Conservation (phyloP, 176 grass and related monocot species). For the Musa beccarii region DNA sequence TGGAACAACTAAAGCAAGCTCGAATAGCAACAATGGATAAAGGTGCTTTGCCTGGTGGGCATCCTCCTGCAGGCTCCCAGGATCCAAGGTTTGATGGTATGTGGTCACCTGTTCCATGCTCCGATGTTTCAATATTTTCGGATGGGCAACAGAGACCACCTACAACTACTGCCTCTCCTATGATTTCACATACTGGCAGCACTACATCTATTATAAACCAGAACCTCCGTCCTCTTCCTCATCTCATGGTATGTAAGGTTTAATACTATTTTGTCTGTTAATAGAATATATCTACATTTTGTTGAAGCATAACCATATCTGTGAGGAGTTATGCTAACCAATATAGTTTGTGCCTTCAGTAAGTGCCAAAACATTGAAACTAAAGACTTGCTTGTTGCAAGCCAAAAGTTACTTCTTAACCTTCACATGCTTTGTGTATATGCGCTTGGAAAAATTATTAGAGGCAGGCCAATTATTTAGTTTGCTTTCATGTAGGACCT, state of each 20-base stretch:
- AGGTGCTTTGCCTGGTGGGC: slow-evolving; percentile 1
- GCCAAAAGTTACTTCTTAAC: not conserved
- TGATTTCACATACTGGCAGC: not conserved
- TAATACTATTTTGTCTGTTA: not conserved
- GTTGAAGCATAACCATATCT: not conserved
- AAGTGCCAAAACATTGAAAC: not conserved
- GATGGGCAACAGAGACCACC: slow-evolving; percentile 16
- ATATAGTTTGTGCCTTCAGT: not conserved
- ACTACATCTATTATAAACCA: slow-evolving; percentile 1
- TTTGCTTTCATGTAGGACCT: not conserved
- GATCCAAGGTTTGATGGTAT: slow-evolving; percentile 19
- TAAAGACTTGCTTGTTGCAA: not conserved
- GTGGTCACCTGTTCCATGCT: slow-evolving; percentile 18
- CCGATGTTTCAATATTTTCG: slow-evolving; percentile 5
- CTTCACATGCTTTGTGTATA: not conserved
- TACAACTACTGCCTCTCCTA: slow-evolving; percentile 1
- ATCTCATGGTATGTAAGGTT: slow-evolving; percentile 4
- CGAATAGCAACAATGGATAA: slow-evolving; percentile 6
- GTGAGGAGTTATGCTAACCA: not conserved
- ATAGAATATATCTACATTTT: not conserved
- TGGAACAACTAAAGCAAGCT: not conserved
- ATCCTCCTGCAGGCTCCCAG: not conserved
- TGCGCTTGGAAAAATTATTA: not conserved
- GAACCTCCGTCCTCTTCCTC: not conserved
- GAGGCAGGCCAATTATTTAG: no score